Evolutionary conservation across 805 yeast genomes (phyloP), one percentile per base, ranked within the genome.

Genomic region (Soucietia sequanensis): DNA sequence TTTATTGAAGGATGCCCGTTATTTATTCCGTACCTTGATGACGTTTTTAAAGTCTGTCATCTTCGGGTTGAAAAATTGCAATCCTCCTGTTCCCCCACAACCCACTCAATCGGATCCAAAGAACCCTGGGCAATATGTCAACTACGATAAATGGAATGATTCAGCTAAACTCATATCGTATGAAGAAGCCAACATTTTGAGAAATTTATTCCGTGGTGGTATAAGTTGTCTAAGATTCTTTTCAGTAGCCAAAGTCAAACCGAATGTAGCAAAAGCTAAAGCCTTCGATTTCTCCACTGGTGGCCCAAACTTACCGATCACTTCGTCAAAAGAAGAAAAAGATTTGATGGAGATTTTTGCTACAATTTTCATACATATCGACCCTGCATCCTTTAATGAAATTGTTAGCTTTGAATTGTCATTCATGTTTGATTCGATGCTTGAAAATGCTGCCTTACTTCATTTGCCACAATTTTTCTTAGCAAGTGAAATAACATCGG

Each of bases 331-430:
- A 47, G 98, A 91, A 52, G 96, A 90, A 39, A 88, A 90, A 48
- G 99, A 93, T 49, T 67, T 90, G 38, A 89, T 93, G 96, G 99
- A 95, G 53, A 82, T 89, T 3, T 79, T 93, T 55, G 96, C 96
- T 0, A 84, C 95, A 1, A 86, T 93, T 48, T 93, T 88, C 60
- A 86, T 89, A 46, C 95, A 88, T 54, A 76, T 95, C 36, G 99
- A 95, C 53, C 90, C 95, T 14, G 89, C 98, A 1, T 85, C 97
- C 0, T 95, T 95, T 60, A 90, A 87, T 56, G 99, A 93, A 60
- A 83, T 93, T 43, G 81, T 89, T 7, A 87, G 80, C 42, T 72
- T 81, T 2, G 96, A 93, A 58, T 69, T 91, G 37, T 85, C 81
- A 15, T 80, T 76, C 48, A 67, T 90, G 58, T 88, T 86, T 50